Evolutionary conservation across 768 basidiomycete species (phyloP).

Genomic region (Boletus tylopilopsis): DNA sequence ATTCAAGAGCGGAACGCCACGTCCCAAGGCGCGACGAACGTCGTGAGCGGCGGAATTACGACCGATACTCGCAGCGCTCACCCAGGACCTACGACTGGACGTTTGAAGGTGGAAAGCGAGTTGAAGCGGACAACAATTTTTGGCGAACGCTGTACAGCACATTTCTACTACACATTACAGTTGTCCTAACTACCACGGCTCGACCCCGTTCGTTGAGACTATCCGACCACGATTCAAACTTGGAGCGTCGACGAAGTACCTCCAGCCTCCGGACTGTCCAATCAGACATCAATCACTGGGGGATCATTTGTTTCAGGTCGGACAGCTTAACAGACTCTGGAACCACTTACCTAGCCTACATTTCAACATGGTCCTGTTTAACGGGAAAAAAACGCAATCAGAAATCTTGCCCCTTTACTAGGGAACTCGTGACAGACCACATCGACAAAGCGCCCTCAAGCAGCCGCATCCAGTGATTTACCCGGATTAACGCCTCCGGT

Average conservation of each 20-base stretch:
- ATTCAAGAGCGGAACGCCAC: constrained; percentile 15
- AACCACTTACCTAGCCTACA: constrained; percentile 1
- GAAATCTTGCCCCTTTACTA: constrained; percentile 2
- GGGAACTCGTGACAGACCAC: not conserved
- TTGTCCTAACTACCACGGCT: constrained; percentile 16
- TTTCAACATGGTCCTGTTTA: not conserved
- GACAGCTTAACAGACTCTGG: not conserved
- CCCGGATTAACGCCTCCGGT: constrained; percentile 1
- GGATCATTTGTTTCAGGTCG: constrained; percentile 6
- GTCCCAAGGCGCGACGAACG: constrained; percentile 17
- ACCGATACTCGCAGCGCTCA: constrained; percentile 20
- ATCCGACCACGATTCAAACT: not conserved
- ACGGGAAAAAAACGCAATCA: not conserved
- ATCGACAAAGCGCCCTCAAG: constrained; percentile 11
- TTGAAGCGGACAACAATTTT: constrained; percentile 28
- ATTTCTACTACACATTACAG: constrained; percentile 4
- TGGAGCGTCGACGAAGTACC: not conserved
- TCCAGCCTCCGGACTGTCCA: not conserved
- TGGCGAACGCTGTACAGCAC: constrained; percentile 9
- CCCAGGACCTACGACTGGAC: constrained; percentile 11
- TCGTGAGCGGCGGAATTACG: constrained; percentile 21
- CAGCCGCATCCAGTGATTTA: not conserved
- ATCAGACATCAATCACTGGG: constrained; percentile 4
- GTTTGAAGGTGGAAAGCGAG: constrained; percentile 23
- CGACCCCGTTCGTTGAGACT: not conserved